These are phyloP conservation scores for Metschnikowia vanudenii DNA, from an alignment of 805 yeast species.

Conservation along the genomic window DNA sequence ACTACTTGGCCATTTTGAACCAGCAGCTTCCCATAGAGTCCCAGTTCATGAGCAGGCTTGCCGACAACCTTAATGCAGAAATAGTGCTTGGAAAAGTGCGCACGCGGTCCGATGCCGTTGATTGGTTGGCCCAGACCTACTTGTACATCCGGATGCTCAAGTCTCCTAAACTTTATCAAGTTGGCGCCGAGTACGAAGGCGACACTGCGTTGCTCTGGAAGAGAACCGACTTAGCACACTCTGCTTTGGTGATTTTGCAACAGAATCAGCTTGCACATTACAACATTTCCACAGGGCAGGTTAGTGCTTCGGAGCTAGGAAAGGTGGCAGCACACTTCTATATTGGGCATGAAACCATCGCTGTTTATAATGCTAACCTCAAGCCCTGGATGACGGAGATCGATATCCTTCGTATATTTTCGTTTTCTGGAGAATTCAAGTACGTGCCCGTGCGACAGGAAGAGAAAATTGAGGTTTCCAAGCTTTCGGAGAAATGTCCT, in stretches of 20 bases:
- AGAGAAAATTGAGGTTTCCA: conserved; percentile 71
- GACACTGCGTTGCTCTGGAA: conserved; percentile 51
- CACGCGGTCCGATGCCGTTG: conserved; percentile 61
- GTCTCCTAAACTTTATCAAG: conserved; percentile 73
- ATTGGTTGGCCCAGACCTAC: conserved; percentile 81
- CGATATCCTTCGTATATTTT: conserved; percentile 74
- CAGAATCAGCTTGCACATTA: conserved; percentile 60
- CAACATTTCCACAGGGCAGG: conserved; percentile 43
- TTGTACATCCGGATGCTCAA: conserved; percentile 73
- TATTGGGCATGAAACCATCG: conserved; percentile 72
- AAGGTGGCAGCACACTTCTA: conserved; percentile 84
- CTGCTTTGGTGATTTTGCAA: conserved; percentile 64
- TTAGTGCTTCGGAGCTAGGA: conserved; percentile 62
- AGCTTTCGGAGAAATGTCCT: conserved; percentile 72
- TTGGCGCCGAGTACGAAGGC: conserved; percentile 57
- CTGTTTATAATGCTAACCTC: conserved; percentile 58
- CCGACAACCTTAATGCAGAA: conserved; percentile 85
- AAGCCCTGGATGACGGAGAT: conserved; percentile 64
- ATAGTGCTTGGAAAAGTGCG: conserved; percentile 68
- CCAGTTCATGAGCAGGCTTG: conserved; percentile 66
- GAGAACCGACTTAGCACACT: conserved; percentile 67
- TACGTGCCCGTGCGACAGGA: conserved; percentile 83
- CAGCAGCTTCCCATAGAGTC: conserved; percentile 93
- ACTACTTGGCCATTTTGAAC: conserved; percentile 84
- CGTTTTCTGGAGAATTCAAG: conserved; percentile 82